Conservation (phyloP, 139 green algal species). For the Volvox africanus region DNA sequence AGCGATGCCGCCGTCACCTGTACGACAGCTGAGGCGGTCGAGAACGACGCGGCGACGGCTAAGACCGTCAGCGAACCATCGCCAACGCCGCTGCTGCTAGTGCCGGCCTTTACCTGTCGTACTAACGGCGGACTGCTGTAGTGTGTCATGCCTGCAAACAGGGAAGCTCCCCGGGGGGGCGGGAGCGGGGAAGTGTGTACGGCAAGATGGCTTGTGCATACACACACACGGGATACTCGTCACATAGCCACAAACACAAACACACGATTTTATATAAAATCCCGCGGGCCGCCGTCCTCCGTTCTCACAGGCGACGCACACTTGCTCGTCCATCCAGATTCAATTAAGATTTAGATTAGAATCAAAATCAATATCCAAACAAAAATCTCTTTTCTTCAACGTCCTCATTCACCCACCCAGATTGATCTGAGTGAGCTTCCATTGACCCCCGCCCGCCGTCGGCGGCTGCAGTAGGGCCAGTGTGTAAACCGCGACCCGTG, state of each 20-base stretch:
- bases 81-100: neutral
- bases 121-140: neutral
- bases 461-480: constrained; percentile 26
- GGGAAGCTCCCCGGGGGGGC: neutral
- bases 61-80: neutral
- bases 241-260: too few species aligned
- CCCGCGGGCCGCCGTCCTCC: too few species aligned
- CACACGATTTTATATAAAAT: too few species aligned
- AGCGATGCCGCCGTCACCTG: neutral
- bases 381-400: neutral
- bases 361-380: neutral
- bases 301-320: too few species aligned
- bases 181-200: neutral
- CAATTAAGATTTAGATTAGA: too few species aligned
- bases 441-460: neutral
- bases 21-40: neutral
- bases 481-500: neutral
- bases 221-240: too few species aligned
- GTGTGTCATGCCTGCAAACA: constrained; percentile 13
- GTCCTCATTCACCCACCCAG: neutral
- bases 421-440: constrained; percentile 14
- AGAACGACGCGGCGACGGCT: neutral
- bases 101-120: neutral
- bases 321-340: too few species aligned
- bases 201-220: neutral